Evolutionary conservation across 2,329 filamentous ascomycete species (phyloP).

Genomic region (Cladosporium sp.): DNA sequence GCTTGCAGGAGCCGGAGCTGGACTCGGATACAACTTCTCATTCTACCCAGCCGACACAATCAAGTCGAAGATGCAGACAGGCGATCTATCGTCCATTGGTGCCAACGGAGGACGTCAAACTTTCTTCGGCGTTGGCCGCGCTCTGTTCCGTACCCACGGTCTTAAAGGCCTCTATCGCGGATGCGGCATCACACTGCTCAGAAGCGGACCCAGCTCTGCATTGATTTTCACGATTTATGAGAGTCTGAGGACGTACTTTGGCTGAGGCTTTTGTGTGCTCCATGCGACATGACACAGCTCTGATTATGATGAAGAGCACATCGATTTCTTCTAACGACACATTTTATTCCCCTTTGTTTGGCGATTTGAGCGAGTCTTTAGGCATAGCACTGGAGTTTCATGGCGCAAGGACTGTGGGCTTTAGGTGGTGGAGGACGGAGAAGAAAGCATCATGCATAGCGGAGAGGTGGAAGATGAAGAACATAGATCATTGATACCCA

Average conservation of each 20-base stretch:
- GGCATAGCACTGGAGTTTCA: conserved; percentile 16
- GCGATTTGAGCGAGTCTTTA: conserved; percentile 20
- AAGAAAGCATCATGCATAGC: conserved; percentile 2
- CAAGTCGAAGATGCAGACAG: conserved; percentile 95
- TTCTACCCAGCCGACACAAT: conserved; percentile 98
- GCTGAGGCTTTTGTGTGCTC: not conserved
- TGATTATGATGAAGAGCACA: not conserved
- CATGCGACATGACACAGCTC: not conserved
- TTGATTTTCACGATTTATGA: conserved; percentile 98
- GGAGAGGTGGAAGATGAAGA: not conserved
- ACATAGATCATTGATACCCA: conserved; percentile 15
- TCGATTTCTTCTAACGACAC: not conserved
- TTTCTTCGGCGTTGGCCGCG: conserved; percentile 71
- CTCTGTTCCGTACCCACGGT: conserved; percentile 81
- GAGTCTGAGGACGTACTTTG: conserved; percentile 62
- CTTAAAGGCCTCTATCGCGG: conserved; percentile 86
- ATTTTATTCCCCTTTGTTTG: conserved; percentile 9
- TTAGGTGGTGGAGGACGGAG: not conserved
- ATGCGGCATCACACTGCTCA: conserved; percentile 87
- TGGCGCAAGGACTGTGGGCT: not conserved
- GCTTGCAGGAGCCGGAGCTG: conserved; percentile 80
- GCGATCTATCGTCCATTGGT: conserved; percentile 58
- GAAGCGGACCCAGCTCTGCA: conserved; percentile 92
- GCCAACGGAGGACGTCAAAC: conserved; percentile 56
- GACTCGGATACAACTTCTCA: conserved; percentile 93